Conservation (phyloP, 1,284 basidiomycete genomes). For the Caloboletus firmus region DNA sequence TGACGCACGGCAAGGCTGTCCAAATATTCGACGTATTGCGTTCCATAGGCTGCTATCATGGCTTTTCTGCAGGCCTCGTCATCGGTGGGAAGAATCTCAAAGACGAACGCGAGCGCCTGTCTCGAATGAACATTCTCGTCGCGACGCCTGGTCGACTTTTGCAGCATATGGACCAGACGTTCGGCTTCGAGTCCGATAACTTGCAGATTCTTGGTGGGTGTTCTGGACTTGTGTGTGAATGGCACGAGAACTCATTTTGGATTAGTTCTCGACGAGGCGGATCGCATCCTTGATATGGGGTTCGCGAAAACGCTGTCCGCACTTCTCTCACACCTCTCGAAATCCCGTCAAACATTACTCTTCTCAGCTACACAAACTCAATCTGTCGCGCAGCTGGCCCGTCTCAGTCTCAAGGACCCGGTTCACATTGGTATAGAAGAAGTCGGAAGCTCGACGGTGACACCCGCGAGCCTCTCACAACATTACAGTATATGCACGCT, state of each 20-base stretch:
- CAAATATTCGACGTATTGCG: slow-evolving; percentile 97
- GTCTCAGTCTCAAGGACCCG: slow-evolving; percentile 86
- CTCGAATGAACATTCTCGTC: slow-evolving; percentile 96
- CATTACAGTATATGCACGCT: slow-evolving; percentile 86
- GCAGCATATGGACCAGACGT: slow-evolving; percentile 98
- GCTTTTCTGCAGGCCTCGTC: slow-evolving; percentile 92
- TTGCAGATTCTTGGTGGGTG: slow-evolving; percentile 85
- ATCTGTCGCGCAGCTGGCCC: slow-evolving; percentile 86
- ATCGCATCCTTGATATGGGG: slow-evolving; percentile 96
- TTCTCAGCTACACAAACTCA: slow-evolving; percentile 98
- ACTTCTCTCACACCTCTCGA: slow-evolving; percentile 84
- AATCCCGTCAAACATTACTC: slow-evolving; percentile 87
- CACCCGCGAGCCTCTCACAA: slow-evolving; percentile 79
- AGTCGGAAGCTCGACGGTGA: slow-evolving; percentile 43
- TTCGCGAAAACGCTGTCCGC: slow-evolving; percentile 89
- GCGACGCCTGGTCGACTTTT: slow-evolving; percentile 94
- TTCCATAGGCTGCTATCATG: slow-evolving; percentile 88
- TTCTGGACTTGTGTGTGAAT: not conserved
- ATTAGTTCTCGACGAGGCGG: slow-evolving; percentile 93
- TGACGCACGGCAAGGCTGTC: slow-evolving; percentile 61
- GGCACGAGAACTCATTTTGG: not conserved
- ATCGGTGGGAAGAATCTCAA: slow-evolving; percentile 97
- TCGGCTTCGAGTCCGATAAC: slow-evolving; percentile 90
- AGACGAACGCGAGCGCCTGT: slow-evolving; percentile 86
- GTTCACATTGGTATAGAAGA: slow-evolving; percentile 72